These are phyloP conservation scores for Esteya vermicola DNA, from an alignment of 2,329 filamentous ascomycete species.

Conservation along the genomic window DNA sequence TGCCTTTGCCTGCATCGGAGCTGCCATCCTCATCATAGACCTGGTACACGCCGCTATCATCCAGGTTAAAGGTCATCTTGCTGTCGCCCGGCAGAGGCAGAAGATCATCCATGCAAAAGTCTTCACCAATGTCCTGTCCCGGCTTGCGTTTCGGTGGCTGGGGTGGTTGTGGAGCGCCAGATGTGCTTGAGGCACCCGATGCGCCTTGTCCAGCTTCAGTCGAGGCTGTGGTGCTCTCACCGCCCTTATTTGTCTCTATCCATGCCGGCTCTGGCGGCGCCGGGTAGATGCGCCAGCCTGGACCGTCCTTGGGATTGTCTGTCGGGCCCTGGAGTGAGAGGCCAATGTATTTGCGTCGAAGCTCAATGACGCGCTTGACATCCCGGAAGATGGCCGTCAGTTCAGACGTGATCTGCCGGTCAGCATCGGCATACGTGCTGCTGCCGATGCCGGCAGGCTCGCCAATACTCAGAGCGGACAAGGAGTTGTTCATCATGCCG, in stretches of 20 bases:
- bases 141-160: constrained; percentile 63
- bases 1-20: constrained; percentile 14
- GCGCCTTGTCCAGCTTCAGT: constrained; percentile 9
- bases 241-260: constrained; percentile 39
- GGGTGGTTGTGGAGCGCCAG: too few relatives aligned
- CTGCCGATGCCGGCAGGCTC: constrained; percentile 48
- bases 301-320: constrained; percentile 79
- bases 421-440: constrained; percentile 55
- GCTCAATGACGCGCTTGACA: constrained; percentile 77
- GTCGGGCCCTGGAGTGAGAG: constrained; percentile 68
- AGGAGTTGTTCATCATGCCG: constrained; percentile 10
- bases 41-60: constrained; percentile 79
- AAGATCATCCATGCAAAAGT: constrained; percentile 72
- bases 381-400: constrained; percentile 77
- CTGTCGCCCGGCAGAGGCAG: constrained; percentile 58
- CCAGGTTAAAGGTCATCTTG: constrained; percentile 63
- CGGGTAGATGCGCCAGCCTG: constrained; percentile 79
- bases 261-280: constrained; percentile 84
- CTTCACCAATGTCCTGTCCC: constrained; percentile 79
- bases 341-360: constrained; percentile 76
- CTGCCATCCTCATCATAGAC: constrained; percentile 63
- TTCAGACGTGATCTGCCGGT: constrained; percentile 71
- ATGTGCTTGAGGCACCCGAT: too few relatives aligned
- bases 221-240: constrained; percentile 3
- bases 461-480: constrained; percentile 18